Conservation (phyloP, 2,329 filamentous ascomycete genomes). For the Colletotrichum ledebouriae region DNA sequence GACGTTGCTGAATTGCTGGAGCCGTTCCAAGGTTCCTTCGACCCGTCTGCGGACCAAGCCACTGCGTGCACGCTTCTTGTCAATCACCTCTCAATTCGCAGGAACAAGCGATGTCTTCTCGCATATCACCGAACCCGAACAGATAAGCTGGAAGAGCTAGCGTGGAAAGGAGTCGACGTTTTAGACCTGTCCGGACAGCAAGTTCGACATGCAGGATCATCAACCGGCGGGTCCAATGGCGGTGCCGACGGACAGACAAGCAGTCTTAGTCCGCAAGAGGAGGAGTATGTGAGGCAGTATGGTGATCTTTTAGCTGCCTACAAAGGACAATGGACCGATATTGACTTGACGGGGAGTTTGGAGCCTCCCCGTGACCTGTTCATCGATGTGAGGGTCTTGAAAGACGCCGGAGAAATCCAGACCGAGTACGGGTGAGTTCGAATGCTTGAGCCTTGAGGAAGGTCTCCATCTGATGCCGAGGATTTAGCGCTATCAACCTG, state of each 20-base stretch:
- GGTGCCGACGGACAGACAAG: conserved; percentile 69
- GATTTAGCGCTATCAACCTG: conserved; percentile 85
- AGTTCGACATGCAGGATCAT: conserved; percentile 53
- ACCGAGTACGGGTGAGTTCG: conserved; percentile 92
- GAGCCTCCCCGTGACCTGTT: conserved; percentile 96
- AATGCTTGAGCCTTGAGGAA: conserved; percentile 2
- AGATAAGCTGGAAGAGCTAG: conserved; percentile 92
- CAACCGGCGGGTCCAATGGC: conserved; percentile 50
- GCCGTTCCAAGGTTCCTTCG: conserved; percentile 86
- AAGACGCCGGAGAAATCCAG: conserved; percentile 98
- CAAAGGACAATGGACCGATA: conserved; percentile 98
- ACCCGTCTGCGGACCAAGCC: conserved; percentile 84
- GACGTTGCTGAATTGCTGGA: conserved; percentile 85
- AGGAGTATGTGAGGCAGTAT: conserved; percentile 95
- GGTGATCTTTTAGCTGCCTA: conserved; percentile 93
- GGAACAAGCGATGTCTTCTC: conserved; percentile 95
- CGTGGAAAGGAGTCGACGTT: conserved; percentile 91
- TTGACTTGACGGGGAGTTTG: conserved; percentile 93
- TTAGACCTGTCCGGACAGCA: conserved; percentile 76
- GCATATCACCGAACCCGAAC: conserved; percentile 93
- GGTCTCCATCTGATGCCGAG: conserved; percentile 37
- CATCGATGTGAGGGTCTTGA: conserved; percentile 95
- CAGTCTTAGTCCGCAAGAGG: conserved; percentile 93
- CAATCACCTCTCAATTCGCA: conserved; percentile 93
- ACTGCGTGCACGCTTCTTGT: conserved; percentile 91